phyloP scores from a whole-genome alignment of 371 early-diverging fungal species.

The Lichtheimia corymbifera region DNA sequence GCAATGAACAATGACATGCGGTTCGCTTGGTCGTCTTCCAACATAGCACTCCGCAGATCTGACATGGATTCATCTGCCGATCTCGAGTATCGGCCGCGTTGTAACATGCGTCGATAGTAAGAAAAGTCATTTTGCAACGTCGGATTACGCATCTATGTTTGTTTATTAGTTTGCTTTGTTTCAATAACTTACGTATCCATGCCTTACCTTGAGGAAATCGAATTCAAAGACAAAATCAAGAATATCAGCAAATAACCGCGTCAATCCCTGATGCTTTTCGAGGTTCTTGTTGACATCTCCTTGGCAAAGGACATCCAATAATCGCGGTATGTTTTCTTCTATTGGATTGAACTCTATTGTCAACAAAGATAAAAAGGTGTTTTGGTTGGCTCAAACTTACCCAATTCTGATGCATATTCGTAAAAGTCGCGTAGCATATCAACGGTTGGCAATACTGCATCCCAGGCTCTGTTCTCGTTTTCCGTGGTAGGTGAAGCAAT shows the following conservation, averaged over 20 bases:
- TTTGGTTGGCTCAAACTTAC: conserved; percentile 34
- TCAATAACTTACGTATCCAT: neutral
- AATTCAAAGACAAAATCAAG: conserved; percentile 87
- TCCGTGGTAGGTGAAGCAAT: conserved; percentile 80
- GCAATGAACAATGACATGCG: conserved; percentile 94
- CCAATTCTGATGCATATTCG: conserved; percentile 70
- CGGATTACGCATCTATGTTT: conserved; percentile 80
- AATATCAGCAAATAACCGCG: conserved; percentile 77
- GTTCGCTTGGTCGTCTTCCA: conserved; percentile 88
- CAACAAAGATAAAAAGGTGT: no score
- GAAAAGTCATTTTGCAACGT: conserved; percentile 96
- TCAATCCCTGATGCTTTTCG: conserved; percentile 76
- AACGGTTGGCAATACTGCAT: conserved; percentile 78
- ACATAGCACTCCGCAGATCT: conserved; percentile 66
- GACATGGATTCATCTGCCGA: conserved; percentile 22
- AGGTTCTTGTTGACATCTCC: conserved; percentile 69
- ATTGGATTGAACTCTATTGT: neutral
- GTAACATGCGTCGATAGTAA: conserved; percentile 90
- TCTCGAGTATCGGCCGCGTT: conserved; percentile 57
- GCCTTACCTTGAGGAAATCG: conserved; percentile 81
- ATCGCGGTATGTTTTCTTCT: conserved; percentile 73
- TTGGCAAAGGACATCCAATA: conserved; percentile 71
- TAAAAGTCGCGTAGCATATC: conserved; percentile 76
- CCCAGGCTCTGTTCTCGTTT: conserved; percentile 87
- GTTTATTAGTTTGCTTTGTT: no score